Evolutionary conservation across 1,139 yeast genomes (phyloP).

Genomic region (Scheffersomyces quercinus): DNA sequence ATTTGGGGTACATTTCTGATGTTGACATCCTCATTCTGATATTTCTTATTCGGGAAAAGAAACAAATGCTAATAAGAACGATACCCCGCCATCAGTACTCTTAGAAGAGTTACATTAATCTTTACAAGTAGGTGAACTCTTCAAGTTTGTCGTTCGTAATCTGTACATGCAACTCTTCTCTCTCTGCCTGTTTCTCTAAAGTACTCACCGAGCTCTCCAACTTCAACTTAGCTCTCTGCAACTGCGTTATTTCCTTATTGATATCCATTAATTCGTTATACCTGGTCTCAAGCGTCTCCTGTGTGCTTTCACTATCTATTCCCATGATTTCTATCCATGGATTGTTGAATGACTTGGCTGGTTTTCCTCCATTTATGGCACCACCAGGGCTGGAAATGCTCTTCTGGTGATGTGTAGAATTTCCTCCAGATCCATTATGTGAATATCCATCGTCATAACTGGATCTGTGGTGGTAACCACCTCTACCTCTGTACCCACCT

Average conservation of each 20-base stretch:
- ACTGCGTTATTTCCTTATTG: constrained; percentile 27
- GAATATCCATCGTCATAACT: neutral
- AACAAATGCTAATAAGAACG: too few species aligned
- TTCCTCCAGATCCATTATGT: neutral
- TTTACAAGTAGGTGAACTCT: constrained; percentile 37
- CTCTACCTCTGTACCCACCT: constrained; percentile 10
- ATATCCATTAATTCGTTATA: constrained; percentile 21
- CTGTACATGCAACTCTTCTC: constrained; percentile 40
- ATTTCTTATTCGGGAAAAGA: neutral
- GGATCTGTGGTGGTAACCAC: constrained; percentile 2
- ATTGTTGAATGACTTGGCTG: constrained; percentile 9
- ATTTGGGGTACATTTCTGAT: neutral
- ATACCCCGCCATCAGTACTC: too few species aligned
- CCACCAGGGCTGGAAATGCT: neutral
- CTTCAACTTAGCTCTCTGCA: constrained; percentile 24
- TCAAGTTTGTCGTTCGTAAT: constrained; percentile 43
- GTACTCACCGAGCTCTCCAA: constrained; percentile 22
- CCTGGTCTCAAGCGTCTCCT: constrained; percentile 16
- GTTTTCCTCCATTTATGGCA: too few species aligned
- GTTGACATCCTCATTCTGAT: neutral
- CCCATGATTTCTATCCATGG: constrained; percentile 24
- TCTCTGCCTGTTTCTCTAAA: constrained; percentile 29
- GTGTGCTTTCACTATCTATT: constrained; percentile 17
- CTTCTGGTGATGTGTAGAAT: neutral
- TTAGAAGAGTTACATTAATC: neutral